These are phyloP conservation scores for Dendrobium chrysotoxum DNA, from an alignment of 106 monocot species.

Conservation along the genomic window DNA sequence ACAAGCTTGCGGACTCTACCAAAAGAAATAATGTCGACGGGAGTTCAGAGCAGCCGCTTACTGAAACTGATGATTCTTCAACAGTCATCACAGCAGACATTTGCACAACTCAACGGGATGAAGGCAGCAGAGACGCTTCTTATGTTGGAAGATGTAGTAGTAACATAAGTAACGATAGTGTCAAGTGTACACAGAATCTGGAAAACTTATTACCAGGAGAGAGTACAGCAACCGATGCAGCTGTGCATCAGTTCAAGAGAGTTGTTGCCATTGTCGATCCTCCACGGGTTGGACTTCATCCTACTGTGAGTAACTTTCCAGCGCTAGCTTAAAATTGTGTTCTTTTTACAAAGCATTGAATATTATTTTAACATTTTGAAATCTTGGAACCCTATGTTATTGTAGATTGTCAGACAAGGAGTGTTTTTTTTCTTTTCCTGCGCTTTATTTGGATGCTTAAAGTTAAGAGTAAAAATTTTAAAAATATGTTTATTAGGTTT, in stretches of 20 bases:
- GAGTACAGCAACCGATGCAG: constrained; percentile 1
- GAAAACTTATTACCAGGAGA: neutral
- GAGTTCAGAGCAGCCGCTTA: constrained; percentile 7
- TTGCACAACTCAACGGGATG: neutral
- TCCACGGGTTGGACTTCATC: constrained; percentile 85
- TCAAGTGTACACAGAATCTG: neutral
- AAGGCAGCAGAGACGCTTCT: neutral
- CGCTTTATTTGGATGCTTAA: neutral
- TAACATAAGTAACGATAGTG: neutral
- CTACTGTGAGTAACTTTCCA: constrained; percentile 45
- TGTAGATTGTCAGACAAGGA: neutral
- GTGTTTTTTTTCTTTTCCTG: neutral
- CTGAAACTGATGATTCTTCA: neutral
- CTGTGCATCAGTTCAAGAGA: constrained; percentile 41
- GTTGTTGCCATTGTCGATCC: constrained; percentile 97
- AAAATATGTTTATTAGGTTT: neutral
- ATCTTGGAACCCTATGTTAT: neutral
- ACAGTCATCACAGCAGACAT: constrained; percentile 1
- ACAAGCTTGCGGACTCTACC: neutral
- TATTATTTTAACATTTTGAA: neutral
- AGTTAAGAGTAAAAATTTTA: too few species aligned
- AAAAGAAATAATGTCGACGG: neutral
- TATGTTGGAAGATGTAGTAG: neutral
- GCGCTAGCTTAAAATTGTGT: neutral
- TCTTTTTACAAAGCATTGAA: neutral